A percentile compares a stretch with the other conserved stretches of the same genome.
Evolutionary conservation across 805 yeast genomes (phyloP).

Genomic region (Lachancea sp.): DNA sequence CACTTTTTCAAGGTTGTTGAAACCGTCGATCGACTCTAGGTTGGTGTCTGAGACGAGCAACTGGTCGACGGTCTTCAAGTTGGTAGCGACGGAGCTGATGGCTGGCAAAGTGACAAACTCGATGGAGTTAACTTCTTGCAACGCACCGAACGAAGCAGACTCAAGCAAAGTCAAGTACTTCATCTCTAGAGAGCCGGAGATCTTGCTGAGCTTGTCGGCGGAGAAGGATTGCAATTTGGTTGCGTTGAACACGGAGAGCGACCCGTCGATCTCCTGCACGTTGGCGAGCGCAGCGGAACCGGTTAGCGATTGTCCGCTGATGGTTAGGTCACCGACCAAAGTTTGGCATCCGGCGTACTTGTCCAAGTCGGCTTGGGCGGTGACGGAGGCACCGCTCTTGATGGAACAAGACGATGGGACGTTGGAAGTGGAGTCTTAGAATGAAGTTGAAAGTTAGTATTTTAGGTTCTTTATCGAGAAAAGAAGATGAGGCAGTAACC

Average conservation of each 20-base stretch:
- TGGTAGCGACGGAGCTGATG: constrained; percentile 61
- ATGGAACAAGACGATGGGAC: constrained; percentile 62
- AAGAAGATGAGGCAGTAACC: too few relatives aligned
- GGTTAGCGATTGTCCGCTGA: constrained; percentile 48
- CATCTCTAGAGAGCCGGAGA: constrained; percentile 65
- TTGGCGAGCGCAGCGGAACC: constrained; percentile 65
- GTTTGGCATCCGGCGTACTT: constrained; percentile 65
- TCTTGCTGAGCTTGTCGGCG: constrained; percentile 73
- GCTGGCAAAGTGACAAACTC: constrained; percentile 83
- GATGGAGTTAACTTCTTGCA: constrained; percentile 77
- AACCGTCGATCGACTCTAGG: constrained; percentile 61
- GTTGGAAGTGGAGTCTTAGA: constrained; percentile 40
- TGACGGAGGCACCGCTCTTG: constrained; percentile 57
- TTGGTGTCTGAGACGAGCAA: constrained; percentile 70
- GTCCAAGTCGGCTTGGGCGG: constrained; percentile 76
- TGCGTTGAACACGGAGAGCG: constrained; percentile 60
- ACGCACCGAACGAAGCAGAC: constrained; percentile 66
- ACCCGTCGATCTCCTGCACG: constrained; percentile 73
- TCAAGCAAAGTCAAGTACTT: constrained; percentile 58
- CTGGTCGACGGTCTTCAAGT: constrained; percentile 64
- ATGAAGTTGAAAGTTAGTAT: not conserved
- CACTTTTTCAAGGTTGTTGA: constrained; percentile 39
- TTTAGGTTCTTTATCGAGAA: not conserved
- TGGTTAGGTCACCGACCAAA: constrained; percentile 70
- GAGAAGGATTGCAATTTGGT: constrained; percentile 54